These are phyloP conservation scores for Monosporozyma aquatica DNA, from an alignment of 805 yeast species.

Conservation along the genomic window DNA sequence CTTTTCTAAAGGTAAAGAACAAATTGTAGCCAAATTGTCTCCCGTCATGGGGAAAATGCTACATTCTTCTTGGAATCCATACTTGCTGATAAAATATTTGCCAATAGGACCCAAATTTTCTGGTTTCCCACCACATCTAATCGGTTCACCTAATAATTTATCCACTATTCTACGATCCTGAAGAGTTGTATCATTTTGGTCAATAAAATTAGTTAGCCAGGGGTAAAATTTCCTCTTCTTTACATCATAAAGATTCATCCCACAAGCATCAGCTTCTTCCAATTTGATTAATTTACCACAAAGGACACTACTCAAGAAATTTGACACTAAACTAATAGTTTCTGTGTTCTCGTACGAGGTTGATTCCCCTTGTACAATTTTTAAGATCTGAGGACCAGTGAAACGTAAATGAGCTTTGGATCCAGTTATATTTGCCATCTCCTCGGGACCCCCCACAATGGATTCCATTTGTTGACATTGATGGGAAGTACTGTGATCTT, in stretches of 20 bases:
- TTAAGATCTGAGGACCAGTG: constrained; percentile 86
- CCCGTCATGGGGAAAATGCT: constrained; percentile 74
- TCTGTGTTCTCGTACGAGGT: constrained; percentile 46
- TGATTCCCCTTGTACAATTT: constrained; percentile 46
- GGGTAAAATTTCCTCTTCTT: constrained; percentile 46
- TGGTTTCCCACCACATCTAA: constrained; percentile 35
- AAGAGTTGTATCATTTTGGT: constrained; percentile 7
- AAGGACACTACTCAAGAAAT: constrained; percentile 64
- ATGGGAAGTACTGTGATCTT: constrained; percentile 75
- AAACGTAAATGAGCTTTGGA: constrained; percentile 83
- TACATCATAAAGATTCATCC: constrained; percentile 82
- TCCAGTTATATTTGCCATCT: constrained; percentile 63
- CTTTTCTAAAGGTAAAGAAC: constrained; percentile 66
- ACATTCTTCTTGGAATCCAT: constrained; percentile 53
- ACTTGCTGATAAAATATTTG: constrained; percentile 51
- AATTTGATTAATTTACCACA: constrained; percentile 53
- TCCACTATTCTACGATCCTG: constrained; percentile 17
- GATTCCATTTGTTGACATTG: constrained; percentile 58
- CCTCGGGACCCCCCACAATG: constrained; percentile 47
- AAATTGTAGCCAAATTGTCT: constrained; percentile 81
- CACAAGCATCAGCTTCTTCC: constrained; percentile 86
- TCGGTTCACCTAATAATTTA: constrained; percentile 31
- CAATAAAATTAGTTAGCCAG: constrained; percentile 39
- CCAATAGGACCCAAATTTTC: constrained; percentile 42
- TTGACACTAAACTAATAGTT: constrained; percentile 66